Conservation (phyloP, 306 rosid species). For the Vigna angularis region DNA sequence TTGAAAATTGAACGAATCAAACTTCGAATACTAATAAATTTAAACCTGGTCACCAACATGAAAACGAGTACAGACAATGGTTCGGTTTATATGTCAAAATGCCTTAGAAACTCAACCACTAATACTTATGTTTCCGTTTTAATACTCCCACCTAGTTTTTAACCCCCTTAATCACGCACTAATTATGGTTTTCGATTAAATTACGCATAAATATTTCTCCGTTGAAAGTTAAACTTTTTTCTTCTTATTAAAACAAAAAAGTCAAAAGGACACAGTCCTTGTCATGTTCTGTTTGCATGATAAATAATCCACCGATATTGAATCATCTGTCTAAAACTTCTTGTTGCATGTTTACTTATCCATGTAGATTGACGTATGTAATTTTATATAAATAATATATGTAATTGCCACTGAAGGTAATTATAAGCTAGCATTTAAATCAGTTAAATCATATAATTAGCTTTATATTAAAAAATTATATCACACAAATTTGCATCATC, state of each 20-base stretch:
- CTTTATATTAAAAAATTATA: too few species aligned
- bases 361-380: background rate
- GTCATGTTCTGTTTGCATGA: background rate
- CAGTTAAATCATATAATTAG: background rate
- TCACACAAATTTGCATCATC: background rate
- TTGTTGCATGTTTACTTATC: background rate
- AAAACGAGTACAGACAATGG: background rate
- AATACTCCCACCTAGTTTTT: background rate
- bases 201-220: background rate
- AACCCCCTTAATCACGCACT: background rate
- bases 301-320: background rate
- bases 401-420: background rate
- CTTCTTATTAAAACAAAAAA: background rate
- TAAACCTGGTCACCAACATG: conserved; percentile 7
- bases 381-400: background rate
- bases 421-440: background rate
- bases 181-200: background rate
- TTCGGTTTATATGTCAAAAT: background rate
- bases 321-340: background rate
- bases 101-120: background rate
- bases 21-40: conserved; percentile 10
- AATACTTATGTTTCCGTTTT: background rate
- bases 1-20: conserved; percentile 52
- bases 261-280: background rate
- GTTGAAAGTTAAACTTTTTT: background rate